These are phyloP conservation scores for Penicillium concentricum DNA, from an alignment of 2,329 filamentous ascomycete genomes.

Conservation along the genomic window DNA sequence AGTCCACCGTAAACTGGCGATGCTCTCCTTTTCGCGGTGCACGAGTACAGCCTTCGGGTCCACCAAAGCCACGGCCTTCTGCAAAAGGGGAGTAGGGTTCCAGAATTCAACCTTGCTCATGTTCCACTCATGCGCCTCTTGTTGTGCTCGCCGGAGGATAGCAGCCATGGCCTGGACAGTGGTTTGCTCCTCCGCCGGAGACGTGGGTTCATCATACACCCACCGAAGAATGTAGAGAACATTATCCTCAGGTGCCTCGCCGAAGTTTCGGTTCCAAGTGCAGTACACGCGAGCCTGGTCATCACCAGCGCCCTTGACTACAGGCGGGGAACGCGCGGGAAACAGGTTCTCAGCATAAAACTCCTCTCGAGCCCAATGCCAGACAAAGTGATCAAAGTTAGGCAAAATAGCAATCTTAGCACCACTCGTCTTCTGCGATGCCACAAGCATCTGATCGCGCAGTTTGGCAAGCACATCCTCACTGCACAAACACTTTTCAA, in stretches of 20 bases:
- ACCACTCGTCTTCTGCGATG: constrained; percentile 40
- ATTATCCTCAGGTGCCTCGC: constrained; percentile 35
- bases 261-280: constrained; percentile 44
- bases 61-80: constrained; percentile 42
- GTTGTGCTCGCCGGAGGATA: constrained; percentile 65
- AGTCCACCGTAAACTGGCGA: constrained; percentile 49
- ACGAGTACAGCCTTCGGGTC: constrained; percentile 41
- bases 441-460: constrained; percentile 58
- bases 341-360: constrained; percentile 69
- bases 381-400: constrained; percentile 65
- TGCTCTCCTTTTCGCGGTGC: constrained; percentile 48
- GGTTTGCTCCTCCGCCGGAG: constrained; percentile 47
- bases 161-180: constrained; percentile 57
- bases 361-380: constrained; percentile 79
- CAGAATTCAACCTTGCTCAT: constrained; percentile 73
- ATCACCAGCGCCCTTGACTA: constrained; percentile 69
- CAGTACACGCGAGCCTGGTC: constrained; percentile 41
- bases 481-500: constrained; percentile 50
- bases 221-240: constrained; percentile 46
- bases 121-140: constrained; percentile 69
- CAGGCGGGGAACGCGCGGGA: constrained; percentile 49
- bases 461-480: constrained; percentile 66
- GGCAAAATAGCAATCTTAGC: constrained; percentile 66
- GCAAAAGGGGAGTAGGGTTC: constrained; percentile 67
- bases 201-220: constrained; percentile 41